Evolutionary conservation across 768 basidiomycete genomes (phyloP).

Genomic region (Leucocoprinus birnbaumii): DNA sequence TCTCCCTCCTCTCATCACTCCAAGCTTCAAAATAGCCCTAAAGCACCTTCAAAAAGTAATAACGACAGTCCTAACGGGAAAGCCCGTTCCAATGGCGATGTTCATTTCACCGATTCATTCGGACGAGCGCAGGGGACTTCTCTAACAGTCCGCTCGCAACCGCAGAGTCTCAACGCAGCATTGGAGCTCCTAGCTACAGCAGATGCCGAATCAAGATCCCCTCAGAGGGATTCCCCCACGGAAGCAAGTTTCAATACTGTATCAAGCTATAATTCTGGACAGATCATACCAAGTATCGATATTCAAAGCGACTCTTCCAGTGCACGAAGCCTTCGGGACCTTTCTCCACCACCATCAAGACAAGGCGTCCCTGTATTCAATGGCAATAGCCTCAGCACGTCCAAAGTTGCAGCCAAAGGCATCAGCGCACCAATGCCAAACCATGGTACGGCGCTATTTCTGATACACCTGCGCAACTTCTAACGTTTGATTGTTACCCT

Average conservation of each 20-base stretch:
- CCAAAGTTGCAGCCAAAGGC: slow-evolving; percentile 57
- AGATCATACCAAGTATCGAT: slow-evolving; percentile 18
- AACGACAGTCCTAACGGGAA: slow-evolving; percentile 30
- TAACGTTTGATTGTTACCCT: slow-evolving; percentile 10
- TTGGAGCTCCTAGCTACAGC: slow-evolving; percentile 52
- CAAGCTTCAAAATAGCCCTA: slow-evolving; percentile 13
- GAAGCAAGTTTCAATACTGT: slow-evolving; percentile 8
- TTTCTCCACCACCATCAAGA: slow-evolving; percentile 42
- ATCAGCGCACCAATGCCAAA: slow-evolving; percentile 73
- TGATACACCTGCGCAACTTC: background rate
- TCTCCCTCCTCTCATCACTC: slow-evolving; percentile 41
- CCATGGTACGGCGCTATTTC: slow-evolving; percentile 44
- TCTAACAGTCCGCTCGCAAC: slow-evolving; percentile 51
- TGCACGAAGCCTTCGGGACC: slow-evolving; percentile 21
- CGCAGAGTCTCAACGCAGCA: slow-evolving; percentile 73
- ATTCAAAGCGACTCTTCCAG: slow-evolving; percentile 26
- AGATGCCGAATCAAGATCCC: background rate
- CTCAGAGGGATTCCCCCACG: background rate
- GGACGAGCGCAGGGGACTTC: slow-evolving; percentile 46
- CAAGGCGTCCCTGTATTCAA: slow-evolving; percentile 37
- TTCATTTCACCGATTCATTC: slow-evolving; percentile 29
- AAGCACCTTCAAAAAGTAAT: slow-evolving; percentile 25
- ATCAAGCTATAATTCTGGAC: slow-evolving; percentile 15
- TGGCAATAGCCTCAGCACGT: slow-evolving; percentile 16
- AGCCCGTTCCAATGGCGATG: slow-evolving; percentile 23